These are phyloP conservation scores for Suhomyces bolitotheri DNA, from an alignment of 1,139 yeast genomes.

Conservation along the genomic window DNA sequence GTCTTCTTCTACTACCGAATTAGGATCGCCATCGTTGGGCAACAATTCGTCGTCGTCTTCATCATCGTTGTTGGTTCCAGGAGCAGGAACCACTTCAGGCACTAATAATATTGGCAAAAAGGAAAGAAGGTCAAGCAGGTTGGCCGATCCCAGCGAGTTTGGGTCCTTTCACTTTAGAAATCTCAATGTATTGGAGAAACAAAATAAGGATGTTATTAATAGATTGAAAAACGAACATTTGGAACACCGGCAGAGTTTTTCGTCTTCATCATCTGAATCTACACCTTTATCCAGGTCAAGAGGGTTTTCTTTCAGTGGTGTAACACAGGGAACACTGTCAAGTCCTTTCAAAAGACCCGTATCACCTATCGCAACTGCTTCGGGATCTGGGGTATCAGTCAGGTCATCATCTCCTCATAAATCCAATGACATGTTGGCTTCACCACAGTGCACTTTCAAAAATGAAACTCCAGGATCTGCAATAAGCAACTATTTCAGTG, in stretches of 20 bases:
- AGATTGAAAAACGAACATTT: conserved; percentile 81
- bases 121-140: conserved; percentile 65
- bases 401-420: conserved; percentile 33
- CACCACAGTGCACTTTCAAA: conserved; percentile 25
- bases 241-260: conserved; percentile 50
- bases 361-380: conserved; percentile 18
- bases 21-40: conserved; percentile 22
- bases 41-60: conserved; percentile 12
- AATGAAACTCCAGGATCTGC: conserved; percentile 40
- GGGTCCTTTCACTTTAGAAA: conserved; percentile 93
- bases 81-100: no score
- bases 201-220: conserved; percentile 89
- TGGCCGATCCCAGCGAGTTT: conserved; percentile 79
- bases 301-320: conserved; percentile 38
- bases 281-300: conserved; percentile 39
- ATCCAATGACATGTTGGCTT: conserved; percentile 13
- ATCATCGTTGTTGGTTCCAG: conserved; percentile 16
- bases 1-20: conserved; percentile 17
- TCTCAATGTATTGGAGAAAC: conserved; percentile 85
- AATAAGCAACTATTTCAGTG: conserved; percentile 36
- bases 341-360: conserved; percentile 45
- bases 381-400: conserved; percentile 9
- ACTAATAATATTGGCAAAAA: conserved; percentile 34
- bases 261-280: conserved; percentile 47
- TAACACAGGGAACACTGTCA: conserved; percentile 15